A percentile compares a stretch with the other conserved stretches of the same genome.
phyloP scores from a whole-genome alignment of 306 rosid species.

The Cucumis hystrix region DNA sequence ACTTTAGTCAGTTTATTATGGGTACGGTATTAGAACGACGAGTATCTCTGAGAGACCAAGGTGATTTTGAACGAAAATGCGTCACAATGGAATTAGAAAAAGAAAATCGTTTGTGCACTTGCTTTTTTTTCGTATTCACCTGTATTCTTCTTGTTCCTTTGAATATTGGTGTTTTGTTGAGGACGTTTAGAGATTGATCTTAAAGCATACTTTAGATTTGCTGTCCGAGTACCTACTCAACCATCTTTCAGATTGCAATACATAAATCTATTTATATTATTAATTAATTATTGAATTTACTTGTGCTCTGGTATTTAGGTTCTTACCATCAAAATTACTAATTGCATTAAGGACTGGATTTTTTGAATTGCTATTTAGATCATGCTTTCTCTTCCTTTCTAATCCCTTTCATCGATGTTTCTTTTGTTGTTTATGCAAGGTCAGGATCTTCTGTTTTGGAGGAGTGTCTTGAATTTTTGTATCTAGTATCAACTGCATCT shows the following conservation, averaged over 20 bases:
- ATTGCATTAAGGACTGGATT: not conserved
- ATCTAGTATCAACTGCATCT: conserved; percentile 57
- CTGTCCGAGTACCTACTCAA: not conserved
- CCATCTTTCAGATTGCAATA: not conserved
- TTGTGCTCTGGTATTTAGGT: not conserved
- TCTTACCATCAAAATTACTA: not conserved
- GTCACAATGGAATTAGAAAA: not conserved
- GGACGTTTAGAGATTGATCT: not conserved
- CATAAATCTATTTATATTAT: not conserved
- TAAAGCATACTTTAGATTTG: not conserved
- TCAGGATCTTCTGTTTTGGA: conserved; percentile 41
- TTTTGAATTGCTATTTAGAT: not conserved
- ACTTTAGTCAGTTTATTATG: not conserved
- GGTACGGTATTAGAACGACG: not conserved
- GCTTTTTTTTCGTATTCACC: too few species aligned
- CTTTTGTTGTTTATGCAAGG: conserved; percentile 20
- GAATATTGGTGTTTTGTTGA: not conserved
- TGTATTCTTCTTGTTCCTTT: not conserved
- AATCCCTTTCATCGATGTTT: not conserved
- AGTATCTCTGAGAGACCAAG: not conserved
- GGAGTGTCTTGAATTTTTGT: conserved; percentile 76
- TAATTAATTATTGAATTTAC: too few species aligned
- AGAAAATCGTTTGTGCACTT: not conserved
- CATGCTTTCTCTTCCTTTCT: not conserved
- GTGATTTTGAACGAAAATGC: not conserved